Evolutionary conservation across 345 rosid species (phyloP).

Genomic region (Mercurialis annua): DNA sequence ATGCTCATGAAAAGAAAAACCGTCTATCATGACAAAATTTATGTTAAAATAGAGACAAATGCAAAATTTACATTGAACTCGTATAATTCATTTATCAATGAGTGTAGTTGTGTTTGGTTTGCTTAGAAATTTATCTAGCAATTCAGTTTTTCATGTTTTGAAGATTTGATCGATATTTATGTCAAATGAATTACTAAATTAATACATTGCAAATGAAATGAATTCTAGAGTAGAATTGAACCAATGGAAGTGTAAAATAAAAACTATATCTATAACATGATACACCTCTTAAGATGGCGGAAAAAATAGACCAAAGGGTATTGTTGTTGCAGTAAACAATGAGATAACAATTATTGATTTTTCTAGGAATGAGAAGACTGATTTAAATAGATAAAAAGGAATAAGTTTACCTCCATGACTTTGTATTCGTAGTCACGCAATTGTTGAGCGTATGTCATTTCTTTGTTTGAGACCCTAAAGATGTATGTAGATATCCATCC

Average conservation of each 20-base stretch:
- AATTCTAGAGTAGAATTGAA: too few relatives aligned
- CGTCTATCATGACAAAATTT: neutral
- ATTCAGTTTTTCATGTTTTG: neutral
- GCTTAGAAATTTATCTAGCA: too few relatives aligned
- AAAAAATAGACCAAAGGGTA: neutral
- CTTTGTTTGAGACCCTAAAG: conserved; percentile 93
- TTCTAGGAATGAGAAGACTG: neutral
- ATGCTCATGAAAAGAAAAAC: neutral
- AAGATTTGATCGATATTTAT: neutral
- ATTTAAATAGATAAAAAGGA: neutral
- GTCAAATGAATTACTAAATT: neutral
- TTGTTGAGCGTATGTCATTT: conserved; percentile 95
- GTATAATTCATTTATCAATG: too few relatives aligned
- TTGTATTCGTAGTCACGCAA: conserved; percentile 84
- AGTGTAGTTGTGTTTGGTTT: too few relatives aligned
- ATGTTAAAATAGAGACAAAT: neutral
- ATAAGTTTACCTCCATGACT: conserved; percentile 99
- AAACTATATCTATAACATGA: neutral
- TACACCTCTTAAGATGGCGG: neutral
- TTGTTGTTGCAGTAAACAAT: neutral
- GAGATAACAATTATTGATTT: neutral
- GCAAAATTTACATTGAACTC: neutral
- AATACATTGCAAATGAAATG: too few relatives aligned
- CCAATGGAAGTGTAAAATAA: too few relatives aligned
- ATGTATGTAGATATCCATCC: conserved; percentile 95